Evolutionary conservation across 129 eudicot genomes (phyloP).

Genomic region (Lactuca sativa): DNA sequence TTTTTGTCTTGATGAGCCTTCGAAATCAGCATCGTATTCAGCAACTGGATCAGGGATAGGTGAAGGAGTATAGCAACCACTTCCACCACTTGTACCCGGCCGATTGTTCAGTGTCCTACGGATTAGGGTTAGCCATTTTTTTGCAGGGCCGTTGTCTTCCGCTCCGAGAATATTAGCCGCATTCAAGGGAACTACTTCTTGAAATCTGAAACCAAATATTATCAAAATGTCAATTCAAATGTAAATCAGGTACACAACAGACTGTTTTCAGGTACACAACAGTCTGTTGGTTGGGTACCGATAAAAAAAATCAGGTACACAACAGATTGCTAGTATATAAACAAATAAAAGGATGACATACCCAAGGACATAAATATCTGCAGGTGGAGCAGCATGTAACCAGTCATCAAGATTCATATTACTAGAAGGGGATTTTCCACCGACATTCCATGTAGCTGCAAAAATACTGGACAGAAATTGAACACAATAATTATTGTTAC

Average conservation of each 20-base stretch:
- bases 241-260: background rate
- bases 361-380: conserved; percentile 97
- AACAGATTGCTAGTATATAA: background rate
- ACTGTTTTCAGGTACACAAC: background rate
- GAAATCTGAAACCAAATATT: conserved; percentile 48
- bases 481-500: background rate
- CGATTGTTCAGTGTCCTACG: conserved; percentile 66
- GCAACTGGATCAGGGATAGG: conserved; percentile 83
- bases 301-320: too few relatives aligned
- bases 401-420: conserved; percentile 88
- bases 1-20: conserved; percentile 65
- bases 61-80: conserved; percentile 78
- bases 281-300: too few relatives aligned
- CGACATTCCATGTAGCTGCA: conserved; percentile 94
- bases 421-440: conserved; percentile 77
- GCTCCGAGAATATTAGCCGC: conserved; percentile 86
- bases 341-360: conserved; percentile 24
- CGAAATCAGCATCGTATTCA: conserved; percentile 85
- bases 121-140: conserved; percentile 70
- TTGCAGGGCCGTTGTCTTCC: conserved; percentile 93
- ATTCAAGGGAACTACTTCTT: conserved; percentile 89
- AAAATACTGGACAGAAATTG: conserved; percentile 51
- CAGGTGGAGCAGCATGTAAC: conserved; percentile 89
- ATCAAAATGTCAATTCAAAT: background rate
- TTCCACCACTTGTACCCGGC: conserved; percentile 63